phyloP scores from a whole-genome alignment of 768 basidiomycete species.

The Russula virescens region DNA sequence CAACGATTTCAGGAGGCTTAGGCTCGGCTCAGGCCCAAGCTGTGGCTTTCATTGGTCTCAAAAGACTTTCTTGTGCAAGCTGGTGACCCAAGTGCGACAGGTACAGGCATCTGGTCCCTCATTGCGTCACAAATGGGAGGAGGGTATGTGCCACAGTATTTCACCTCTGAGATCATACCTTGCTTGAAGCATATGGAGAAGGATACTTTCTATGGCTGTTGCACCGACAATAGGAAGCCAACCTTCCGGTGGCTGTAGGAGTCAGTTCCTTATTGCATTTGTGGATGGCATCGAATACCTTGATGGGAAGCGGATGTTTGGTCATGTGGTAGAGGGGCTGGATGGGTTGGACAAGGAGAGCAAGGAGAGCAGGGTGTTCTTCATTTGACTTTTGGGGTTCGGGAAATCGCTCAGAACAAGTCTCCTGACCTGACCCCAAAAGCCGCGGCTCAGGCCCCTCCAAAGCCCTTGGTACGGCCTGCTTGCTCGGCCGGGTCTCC shows the following conservation, averaged over 20 bases:
- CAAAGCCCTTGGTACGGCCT: no score
- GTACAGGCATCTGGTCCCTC: constrained; percentile 83
- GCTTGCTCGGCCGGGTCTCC: no score
- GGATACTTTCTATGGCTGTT: constrained; percentile 99
- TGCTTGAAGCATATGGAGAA: constrained; percentile 75
- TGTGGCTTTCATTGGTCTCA: no score
- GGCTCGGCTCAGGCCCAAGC: no score
- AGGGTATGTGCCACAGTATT: constrained; percentile 60
- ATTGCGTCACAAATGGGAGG: constrained; percentile 46
- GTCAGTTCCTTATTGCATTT: constrained; percentile 95
- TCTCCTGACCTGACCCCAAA: no score
- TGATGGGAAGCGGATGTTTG: constrained; percentile 92
- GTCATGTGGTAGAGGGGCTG: constrained; percentile 91
- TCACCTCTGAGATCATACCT: constrained; percentile 72
- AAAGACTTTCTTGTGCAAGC: constrained; percentile 96
- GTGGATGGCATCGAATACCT: constrained; percentile 89
- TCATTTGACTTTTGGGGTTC: no score
- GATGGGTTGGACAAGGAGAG: no score
- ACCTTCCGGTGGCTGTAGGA: constrained; percentile 70
- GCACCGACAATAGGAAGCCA: constrained; percentile 67
- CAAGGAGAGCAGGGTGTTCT: no score
- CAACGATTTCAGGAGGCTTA: no score
- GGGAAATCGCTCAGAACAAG: no score
- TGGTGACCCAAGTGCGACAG: constrained; percentile 92
- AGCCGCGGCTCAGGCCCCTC: no score